Conservation (phyloP, 306 rosid species). For the Cotoneaster glaucophyllus region DNA sequence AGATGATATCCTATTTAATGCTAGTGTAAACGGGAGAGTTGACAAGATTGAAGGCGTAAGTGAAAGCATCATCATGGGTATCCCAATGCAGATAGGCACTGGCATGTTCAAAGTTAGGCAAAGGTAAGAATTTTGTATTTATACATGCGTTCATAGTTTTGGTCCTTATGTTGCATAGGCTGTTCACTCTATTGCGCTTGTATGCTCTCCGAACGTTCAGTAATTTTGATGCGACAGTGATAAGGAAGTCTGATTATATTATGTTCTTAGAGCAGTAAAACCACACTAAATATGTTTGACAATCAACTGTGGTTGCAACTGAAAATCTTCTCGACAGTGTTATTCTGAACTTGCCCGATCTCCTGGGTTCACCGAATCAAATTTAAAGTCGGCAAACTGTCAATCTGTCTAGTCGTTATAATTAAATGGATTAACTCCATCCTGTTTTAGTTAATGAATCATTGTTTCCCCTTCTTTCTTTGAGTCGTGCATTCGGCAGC, state of each 20-base stretch:
- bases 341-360: neutral
- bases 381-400: neutral
- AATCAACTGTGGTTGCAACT: neutral
- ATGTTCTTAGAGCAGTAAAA: neutral
- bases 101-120: constrained; percentile 84
- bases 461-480: neutral
- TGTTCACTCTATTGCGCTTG: neutral
- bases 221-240: neutral
- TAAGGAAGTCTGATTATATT: neutral
- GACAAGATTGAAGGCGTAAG: constrained; percentile 85
- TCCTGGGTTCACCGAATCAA: neutral
- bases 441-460: neutral
- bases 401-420: neutral
- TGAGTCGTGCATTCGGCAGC: neutral
- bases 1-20: constrained; percentile 70
- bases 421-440: neutral
- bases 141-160: neutral
- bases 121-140: constrained; percentile 39
- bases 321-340: neutral
- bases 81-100: constrained; percentile 77
- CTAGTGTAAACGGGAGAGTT: constrained; percentile 57
- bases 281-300: too few relatives aligned
- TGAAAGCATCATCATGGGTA: constrained; percentile 90
- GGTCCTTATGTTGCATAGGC: neutral
- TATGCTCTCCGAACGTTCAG: neutral